phyloP scores from a whole-genome alignment of 345 rosid genomes.

The Salix arbutifolia region DNA sequence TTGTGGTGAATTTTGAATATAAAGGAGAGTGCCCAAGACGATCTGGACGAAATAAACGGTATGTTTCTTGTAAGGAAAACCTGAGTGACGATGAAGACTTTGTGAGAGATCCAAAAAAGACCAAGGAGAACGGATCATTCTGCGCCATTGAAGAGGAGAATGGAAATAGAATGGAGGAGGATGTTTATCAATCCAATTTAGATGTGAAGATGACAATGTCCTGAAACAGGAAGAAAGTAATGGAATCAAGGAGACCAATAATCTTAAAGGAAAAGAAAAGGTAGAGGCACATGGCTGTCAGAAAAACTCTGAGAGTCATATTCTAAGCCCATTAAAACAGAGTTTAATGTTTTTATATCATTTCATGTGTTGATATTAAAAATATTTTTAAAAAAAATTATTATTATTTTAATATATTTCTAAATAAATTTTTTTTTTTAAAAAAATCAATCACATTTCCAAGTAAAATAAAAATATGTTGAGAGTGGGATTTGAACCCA shows the following conservation, averaged over 20 bases:
- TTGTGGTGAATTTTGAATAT: constrained; percentile 26
- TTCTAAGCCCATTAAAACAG: no score
- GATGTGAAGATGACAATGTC: constrained; percentile 21
- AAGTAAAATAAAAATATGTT: no score
- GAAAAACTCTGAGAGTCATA: constrained; percentile 21
- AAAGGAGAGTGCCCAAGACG: constrained; percentile 44
- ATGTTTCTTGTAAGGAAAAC: constrained; percentile 61
- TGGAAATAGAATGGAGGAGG: constrained; percentile 21
- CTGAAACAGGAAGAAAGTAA: constrained; percentile 16
- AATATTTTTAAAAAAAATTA: no score
- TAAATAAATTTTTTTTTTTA: no score
- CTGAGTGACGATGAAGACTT: constrained; percentile 58
- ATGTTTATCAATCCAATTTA: constrained; percentile 16
- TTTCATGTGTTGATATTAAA: no score
- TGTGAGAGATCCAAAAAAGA: constrained; percentile 27
- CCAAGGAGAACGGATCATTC: constrained; percentile 29
- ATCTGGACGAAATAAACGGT: constrained; percentile 61
- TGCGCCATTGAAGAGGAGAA: constrained; percentile 18
- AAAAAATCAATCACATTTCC: no score
- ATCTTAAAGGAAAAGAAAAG: constrained; percentile 22
- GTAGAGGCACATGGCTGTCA: constrained; percentile 20
- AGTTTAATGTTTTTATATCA: no score
- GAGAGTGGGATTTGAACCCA: no score
- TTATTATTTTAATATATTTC: no score
- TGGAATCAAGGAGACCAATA: constrained; percentile 18